Base-by-base conservation (phyloP, 2,329 filamentous ascomycete species). In the Claviceps digitariae region DNA sequence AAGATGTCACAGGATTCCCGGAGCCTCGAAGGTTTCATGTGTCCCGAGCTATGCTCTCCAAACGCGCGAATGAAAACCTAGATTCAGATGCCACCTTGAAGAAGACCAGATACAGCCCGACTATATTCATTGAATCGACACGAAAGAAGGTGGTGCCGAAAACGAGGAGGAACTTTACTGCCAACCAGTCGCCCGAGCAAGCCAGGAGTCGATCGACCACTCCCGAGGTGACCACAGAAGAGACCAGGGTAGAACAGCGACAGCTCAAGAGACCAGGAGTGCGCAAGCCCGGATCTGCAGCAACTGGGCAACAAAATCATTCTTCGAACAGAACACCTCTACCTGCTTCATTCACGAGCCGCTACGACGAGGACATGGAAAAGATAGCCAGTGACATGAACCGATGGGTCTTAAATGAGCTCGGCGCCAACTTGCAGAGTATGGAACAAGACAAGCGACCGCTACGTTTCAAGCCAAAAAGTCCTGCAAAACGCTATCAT, bases 341-440 rank as follows among this genome's bases (percentile, higher is more conserved):
- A 13, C 65, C 70, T 12, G 52, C 57, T 38, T 66, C 69, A 15
- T 47, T 69, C 50, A 59, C 60, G 62, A 61, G 62, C 23, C 65
- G 63, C 2, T 66, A 70, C 54, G 64, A 60, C 36, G 64, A 71
- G 55, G 71, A 78, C 45, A 72, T 77, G 68, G 72, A 75, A 43
- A 69, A 72, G 56, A 70, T 81, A 38, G 68, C 75, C 2, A 72
- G 72, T 6, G 75, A 77, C 36, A 81, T 81, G 77, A 74, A 81
- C 60, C 68, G 71, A 34, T 84, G 78, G 68, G 77, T 80, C 1
- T 67, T 84, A 57, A 70, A 75, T 58, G 74, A 83, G 56, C 81
- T 84, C 36, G 74, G 73, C 1, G 71, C 73, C 21, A 79, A 76
- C 56, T 63, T 81, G 5, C 68, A 74, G 41, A 69, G 65, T 21